phyloP scores from a whole-genome alignment of 495 filamentous ascomycete species.

The Hyaloscypha finlandica region DNA sequence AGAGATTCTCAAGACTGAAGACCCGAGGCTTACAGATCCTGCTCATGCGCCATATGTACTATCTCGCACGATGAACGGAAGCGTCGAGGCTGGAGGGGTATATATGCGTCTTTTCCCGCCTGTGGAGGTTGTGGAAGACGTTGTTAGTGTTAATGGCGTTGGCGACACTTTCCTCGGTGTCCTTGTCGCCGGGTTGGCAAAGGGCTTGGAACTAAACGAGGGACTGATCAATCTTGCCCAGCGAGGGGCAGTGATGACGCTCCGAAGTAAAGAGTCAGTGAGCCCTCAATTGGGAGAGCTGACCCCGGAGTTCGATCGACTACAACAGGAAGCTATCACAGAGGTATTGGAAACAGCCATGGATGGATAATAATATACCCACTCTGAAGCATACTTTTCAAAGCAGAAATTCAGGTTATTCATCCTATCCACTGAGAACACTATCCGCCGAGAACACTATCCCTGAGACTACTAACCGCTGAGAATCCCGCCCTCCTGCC shows the following conservation, averaged over 20 bases:
- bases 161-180: constrained; percentile 92
- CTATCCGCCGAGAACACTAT: no score
- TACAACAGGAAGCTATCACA: neutral
- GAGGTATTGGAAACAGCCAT: neutral
- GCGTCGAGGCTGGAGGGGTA: constrained; percentile 68
- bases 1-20: constrained; percentile 62
- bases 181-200: constrained; percentile 64
- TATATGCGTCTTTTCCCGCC: constrained; percentile 82
- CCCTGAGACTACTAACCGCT: no score
- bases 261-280: constrained; percentile 73
- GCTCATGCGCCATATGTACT: constrained; percentile 69
- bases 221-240: constrained; percentile 52
- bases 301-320: neutral
- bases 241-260: constrained; percentile 71
- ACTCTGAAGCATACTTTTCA: no score
- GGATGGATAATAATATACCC: neutral
- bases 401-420: no score
- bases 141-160: constrained; percentile 90
- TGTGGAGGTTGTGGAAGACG: constrained; percentile 63
- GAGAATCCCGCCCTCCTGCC: no score
- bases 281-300: constrained; percentile 39
- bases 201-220: constrained; percentile 49
- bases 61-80: constrained; percentile 52
- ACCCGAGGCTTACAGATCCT: constrained; percentile 60
- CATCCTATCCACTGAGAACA: no score